Conservation (phyloP, 768 basidiomycete species). For the Lactarius hengduanensis region DNA sequence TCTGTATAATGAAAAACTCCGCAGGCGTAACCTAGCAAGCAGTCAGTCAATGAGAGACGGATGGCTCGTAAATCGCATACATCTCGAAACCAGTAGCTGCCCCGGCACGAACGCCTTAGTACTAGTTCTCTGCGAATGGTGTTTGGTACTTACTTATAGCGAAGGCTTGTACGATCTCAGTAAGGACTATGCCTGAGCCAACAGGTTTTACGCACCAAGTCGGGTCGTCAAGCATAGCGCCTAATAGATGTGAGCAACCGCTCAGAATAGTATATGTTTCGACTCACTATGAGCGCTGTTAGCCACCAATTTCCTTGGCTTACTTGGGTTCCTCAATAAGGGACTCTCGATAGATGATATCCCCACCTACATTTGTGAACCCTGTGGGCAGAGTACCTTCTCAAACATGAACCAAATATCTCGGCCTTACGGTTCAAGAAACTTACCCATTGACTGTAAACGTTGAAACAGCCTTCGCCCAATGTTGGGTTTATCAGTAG, state of each 20-base stretch:
- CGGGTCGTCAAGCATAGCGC: not conserved
- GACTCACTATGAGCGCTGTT: slow-evolving; percentile 14
- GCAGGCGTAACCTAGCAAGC: slow-evolving; percentile 1
- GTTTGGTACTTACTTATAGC: slow-evolving; percentile 4
- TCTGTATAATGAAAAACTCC: slow-evolving; percentile 2
- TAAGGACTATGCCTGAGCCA: not conserved
- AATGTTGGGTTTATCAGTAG: not conserved
- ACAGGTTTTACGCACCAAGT: slow-evolving; percentile 6
- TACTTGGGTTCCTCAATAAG: slow-evolving; percentile 10
- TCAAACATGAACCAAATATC: not conserved
- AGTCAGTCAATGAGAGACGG: not conserved
- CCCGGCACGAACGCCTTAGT: not conserved
- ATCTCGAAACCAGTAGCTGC: slow-evolving; percentile 8
- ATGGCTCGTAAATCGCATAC: slow-evolving; percentile 3
- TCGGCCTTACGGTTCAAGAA: not conserved
- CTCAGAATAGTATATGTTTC: not conserved
- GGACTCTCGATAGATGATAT: not conserved
- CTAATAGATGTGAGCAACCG: slow-evolving; percentile 5
- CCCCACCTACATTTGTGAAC: slow-evolving; percentile 19
- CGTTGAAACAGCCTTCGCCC: not conserved
- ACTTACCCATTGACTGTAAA: slow-evolving; percentile 23
- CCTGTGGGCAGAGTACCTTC: slow-evolving; percentile 20
- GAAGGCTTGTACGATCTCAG: slow-evolving; percentile 7
- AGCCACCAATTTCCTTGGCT: slow-evolving; percentile 24
- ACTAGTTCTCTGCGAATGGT: not conserved